These are phyloP conservation scores for Pythium inflatum DNA, from an alignment of 352 stramenopile genomes.

Conservation along the genomic window DNA sequence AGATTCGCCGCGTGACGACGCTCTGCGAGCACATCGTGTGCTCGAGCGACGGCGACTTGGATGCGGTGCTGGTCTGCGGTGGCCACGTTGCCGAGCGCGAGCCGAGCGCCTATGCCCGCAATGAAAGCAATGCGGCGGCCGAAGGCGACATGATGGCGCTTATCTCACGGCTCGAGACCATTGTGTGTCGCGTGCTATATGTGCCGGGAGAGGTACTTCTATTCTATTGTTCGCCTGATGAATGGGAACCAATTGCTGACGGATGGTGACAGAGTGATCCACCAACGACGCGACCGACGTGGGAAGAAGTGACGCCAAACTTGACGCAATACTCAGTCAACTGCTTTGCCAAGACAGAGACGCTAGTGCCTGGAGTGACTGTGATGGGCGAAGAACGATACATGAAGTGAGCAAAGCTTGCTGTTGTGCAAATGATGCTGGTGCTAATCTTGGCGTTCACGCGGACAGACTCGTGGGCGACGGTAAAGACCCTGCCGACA, in stretches of 20 bases:
- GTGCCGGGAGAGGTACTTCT: slow-evolving; percentile 71
- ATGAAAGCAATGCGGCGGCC: slow-evolving; percentile 66
- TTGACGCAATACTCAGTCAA: slow-evolving; percentile 87
- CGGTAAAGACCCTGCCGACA: slow-evolving; percentile 56
- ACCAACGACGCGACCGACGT: slow-evolving; percentile 66
- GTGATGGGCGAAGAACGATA: slow-evolving; percentile 63
- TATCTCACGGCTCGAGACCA: slow-evolving; percentile 85
- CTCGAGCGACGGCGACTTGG: slow-evolving; percentile 65
- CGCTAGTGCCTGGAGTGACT: slow-evolving; percentile 39
- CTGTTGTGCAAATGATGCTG: not conserved
- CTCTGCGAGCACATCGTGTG: slow-evolving; percentile 78
- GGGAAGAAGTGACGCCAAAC: slow-evolving; percentile 46
- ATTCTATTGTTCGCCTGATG: no score
- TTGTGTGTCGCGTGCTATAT: slow-evolving; percentile 86
- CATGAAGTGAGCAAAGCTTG: slow-evolving; percentile 45
- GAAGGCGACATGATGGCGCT: slow-evolving; percentile 91
- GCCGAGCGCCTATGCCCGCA: slow-evolving; percentile 54
- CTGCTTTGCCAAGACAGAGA: slow-evolving; percentile 56
- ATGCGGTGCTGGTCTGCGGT: slow-evolving; percentile 78
- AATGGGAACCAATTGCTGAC: not conserved
- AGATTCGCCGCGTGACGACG: slow-evolving; percentile 70
- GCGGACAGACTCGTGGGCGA: slow-evolving; percentile 58
- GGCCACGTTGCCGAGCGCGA: slow-evolving; percentile 55
- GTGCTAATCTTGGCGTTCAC: not conserved
- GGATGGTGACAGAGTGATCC: slow-evolving; percentile 60